phyloP scores from a whole-genome alignment of 352 stramenopile species.

The Phytophthora idaei region DNA sequence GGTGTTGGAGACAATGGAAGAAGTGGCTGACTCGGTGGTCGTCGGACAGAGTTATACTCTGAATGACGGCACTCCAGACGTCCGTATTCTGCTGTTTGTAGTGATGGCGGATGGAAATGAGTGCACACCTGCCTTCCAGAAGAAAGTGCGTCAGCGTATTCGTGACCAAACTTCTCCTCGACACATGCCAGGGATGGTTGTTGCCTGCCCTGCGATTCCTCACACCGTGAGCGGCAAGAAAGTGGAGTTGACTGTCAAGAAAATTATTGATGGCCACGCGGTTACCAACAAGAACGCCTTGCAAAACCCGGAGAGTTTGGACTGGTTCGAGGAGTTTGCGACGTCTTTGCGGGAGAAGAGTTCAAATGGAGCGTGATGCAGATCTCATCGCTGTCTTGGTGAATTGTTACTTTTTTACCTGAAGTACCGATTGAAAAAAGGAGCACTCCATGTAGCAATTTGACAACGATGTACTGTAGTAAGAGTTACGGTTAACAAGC shows the following conservation, averaged over 20 bases:
- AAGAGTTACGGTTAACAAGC: too few species aligned
- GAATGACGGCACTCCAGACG: conserved; percentile 68
- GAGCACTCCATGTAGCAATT: too few species aligned
- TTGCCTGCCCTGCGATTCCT: conserved; percentile 71
- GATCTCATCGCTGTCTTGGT: background rate
- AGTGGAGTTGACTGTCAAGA: conserved; percentile 82
- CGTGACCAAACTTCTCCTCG: conserved; percentile 67
- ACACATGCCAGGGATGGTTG: conserved; percentile 69
- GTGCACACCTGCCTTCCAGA: conserved; percentile 54
- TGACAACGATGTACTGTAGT: too few species aligned
- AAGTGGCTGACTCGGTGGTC: conserved; percentile 70
- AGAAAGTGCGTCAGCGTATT: conserved; percentile 58
- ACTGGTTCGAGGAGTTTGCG: conserved; percentile 64
- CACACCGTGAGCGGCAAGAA: conserved; percentile 85
- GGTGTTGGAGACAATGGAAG: conserved; percentile 70
- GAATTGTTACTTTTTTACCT: too few species aligned
- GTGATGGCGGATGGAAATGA: conserved; percentile 50
- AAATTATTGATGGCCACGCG: conserved; percentile 65
- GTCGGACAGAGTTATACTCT: conserved; percentile 71
- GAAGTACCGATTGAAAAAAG: too few species aligned
- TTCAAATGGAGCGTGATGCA: conserved; percentile 4
- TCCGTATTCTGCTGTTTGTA: conserved; percentile 81
- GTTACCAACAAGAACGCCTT: conserved; percentile 71
- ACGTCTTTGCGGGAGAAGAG: conserved; percentile 18
- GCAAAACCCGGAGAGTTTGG: conserved; percentile 68